Base-by-base conservation (phyloP, 352 stramenopile species). In the Phytophthora gonapodyides region DNA sequence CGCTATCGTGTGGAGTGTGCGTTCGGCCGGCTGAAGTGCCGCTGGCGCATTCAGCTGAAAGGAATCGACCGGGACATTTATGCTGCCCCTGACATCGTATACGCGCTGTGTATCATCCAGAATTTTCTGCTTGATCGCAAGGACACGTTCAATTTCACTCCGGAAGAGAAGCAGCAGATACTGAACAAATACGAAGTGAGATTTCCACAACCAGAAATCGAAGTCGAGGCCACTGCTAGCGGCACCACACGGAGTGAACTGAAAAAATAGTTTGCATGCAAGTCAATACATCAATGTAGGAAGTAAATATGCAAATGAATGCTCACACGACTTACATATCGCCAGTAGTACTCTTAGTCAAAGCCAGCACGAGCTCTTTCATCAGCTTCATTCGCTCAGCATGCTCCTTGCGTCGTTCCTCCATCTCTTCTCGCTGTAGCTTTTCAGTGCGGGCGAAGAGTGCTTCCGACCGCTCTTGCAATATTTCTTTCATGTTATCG, bases 1-100 rank as follows among this genome's bases (percentile, higher is more conserved):
- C 34, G 54, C 3, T 55, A 43, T n/a, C 34, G 44, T 0, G 54
- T 61, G 0, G 54, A 43, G 24, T 54, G 44, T 13, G 7, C 24
- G 3, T 61, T 61, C 36, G 53, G 42, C 0, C 17, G 36, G 19
- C 17, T 54, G 1, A 61, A 54, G n/a, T 54, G 43, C 9, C 34
- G 44, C 1, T 58, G 27, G 16, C 15, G 51, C 1, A 42, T 58
- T 1, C n/a, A 50, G 7, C 10, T 50, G 2, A 48, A 50, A 24
- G 30, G 27, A 35, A 49, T 57, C 5, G 6, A 4, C 0, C 27
- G 21, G 19, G 51, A 49, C 5, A 43, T 58, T 13, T 6, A 0
- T 17, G 13, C 15, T 0, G 37, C 16, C 1, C 24, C 51, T 0
- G 38, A 50, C 6, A 42, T 58, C 1, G 51, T 50, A 13, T 58